Percentiles rank a stretch among this genome's conserved stretches.
These are phyloP conservation scores for Mycena indigotica DNA, from an alignment of 768 basidiomycete genomes.

Conservation along the genomic window DNA sequence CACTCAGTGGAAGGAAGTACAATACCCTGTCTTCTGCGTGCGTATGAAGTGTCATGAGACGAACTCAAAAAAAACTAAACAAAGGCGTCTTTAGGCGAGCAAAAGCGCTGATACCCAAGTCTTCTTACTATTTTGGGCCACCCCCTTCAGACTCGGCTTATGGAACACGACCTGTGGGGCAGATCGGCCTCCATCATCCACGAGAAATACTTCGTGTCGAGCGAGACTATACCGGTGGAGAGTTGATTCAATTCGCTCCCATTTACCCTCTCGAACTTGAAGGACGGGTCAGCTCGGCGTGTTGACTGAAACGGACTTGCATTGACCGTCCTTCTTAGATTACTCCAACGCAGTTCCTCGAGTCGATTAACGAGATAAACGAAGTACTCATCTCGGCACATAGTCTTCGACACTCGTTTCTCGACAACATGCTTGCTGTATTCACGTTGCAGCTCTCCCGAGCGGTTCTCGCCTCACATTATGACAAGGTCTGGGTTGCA, in stretches of 20 bases:
- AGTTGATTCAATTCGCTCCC: slow-evolving; percentile 86
- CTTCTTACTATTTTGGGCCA: slow-evolving; percentile 83
- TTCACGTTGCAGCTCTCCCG: slow-evolving; percentile 80
- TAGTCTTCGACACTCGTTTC: slow-evolving; percentile 66
- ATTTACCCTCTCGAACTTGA: slow-evolving; percentile 92
- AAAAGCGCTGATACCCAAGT: slow-evolving; percentile 67
- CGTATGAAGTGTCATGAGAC: slow-evolving; percentile 23
- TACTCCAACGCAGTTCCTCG: slow-evolving; percentile 86
- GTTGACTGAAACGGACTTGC: background rate
- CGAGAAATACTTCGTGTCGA: slow-evolving; percentile 91
- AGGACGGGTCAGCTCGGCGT: slow-evolving; percentile 61
- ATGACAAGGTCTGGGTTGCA: slow-evolving; percentile 64
- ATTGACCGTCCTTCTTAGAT: slow-evolving; percentile 51
- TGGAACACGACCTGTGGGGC: slow-evolving; percentile 78
- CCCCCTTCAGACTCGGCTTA: slow-evolving; percentile 77
- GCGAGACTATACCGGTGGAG: slow-evolving; percentile 89
- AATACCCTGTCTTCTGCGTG: slow-evolving; percentile 45
- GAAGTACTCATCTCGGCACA: slow-evolving; percentile 85
- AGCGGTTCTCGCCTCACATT: slow-evolving; percentile 71
- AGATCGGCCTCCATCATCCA: slow-evolving; percentile 87
- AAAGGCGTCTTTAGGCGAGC: slow-evolving; percentile 30
- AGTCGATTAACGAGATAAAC: slow-evolving; percentile 91
- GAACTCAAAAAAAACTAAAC: no score
- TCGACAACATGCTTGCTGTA: slow-evolving; percentile 81
- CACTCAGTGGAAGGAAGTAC: slow-evolving; percentile 46